Percentiles rank a stretch among this genome's conserved stretches.
phyloP scores from a whole-genome alignment of 768 basidiomycete genomes.

The Suillus bovinus region DNA sequence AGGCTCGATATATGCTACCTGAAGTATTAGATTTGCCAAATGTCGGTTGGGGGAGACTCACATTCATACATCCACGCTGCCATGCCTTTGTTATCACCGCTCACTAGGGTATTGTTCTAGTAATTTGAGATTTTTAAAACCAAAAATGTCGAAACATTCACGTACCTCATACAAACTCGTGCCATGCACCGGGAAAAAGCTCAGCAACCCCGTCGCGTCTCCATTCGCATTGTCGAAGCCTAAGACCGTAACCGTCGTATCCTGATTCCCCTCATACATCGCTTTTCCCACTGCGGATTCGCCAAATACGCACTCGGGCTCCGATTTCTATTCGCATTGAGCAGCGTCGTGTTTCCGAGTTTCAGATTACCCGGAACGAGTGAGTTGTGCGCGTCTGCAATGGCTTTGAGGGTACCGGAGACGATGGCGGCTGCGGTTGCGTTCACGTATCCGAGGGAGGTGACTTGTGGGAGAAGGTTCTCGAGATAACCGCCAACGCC shows the following conservation, averaged over 20 bases:
- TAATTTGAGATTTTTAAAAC: background rate
- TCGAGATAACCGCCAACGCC: conserved; percentile 82
- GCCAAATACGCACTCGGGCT: conserved; percentile 76
- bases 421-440: conserved; percentile 75
- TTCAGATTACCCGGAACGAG: conserved; percentile 60
- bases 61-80: conserved; percentile 79
- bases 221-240: conserved; percentile 62
- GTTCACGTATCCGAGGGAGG: conserved; percentile 70
- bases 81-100: conserved; percentile 85
- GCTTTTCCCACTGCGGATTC: conserved; percentile 70
- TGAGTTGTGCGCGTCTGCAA: conserved; percentile 63
- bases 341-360: conserved; percentile 67
- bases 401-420: conserved; percentile 65
- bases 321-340: conserved; percentile 71
- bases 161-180: conserved; percentile 75
- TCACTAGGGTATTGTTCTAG: conserved; percentile 82
- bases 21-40: background rate
- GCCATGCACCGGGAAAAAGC: conserved; percentile 79
- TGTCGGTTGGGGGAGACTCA: conserved; percentile 28
- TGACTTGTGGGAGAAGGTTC: conserved; percentile 76
- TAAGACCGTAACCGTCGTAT: conserved; percentile 71
- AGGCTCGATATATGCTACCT: conserved; percentile 62
- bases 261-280: conserved; percentile 67
- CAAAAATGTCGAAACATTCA: background rate
- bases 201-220: conserved; percentile 62